phyloP scores from a whole-genome alignment of 768 basidiomycete genomes.

The Tubosaeta sp. region DNA sequence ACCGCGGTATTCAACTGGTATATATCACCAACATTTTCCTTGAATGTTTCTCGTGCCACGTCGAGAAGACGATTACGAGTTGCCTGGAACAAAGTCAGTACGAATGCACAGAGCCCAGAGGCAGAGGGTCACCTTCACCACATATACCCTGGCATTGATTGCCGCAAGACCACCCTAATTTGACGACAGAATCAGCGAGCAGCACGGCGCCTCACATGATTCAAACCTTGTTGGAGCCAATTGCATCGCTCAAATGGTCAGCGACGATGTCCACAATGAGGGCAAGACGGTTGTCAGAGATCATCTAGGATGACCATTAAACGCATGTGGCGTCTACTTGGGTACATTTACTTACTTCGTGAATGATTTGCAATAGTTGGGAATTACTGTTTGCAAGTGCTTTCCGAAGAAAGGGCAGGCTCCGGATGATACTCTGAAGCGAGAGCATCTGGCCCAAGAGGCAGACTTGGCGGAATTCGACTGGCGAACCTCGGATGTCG shows the following conservation, averaged over 20 bases:
- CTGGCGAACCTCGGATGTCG: conserved; percentile 54
- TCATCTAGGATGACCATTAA: conserved; percentile 47
- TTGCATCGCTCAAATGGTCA: conserved; percentile 70
- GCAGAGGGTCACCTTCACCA: conserved; percentile 55
- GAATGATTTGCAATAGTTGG: conserved; percentile 58
- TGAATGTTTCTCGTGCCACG: conserved; percentile 92
- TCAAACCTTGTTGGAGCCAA: conserved; percentile 54
- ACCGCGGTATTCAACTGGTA: conserved; percentile 59
- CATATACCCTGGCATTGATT: conserved; percentile 82
- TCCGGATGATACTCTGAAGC: conserved; percentile 67
- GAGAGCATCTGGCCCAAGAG: conserved; percentile 75
- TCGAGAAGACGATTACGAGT: conserved; percentile 83
- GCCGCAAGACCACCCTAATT: conserved; percentile 65
- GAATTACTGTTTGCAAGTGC: conserved; percentile 57
- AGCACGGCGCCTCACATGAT: not conserved
- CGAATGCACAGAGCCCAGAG: not conserved
- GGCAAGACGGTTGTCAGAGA: conserved; percentile 67
- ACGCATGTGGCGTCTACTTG: not conserved
- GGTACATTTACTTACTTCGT: conserved; percentile 41
- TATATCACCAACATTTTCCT: conserved; percentile 89
- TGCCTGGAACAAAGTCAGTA: conserved; percentile 39
- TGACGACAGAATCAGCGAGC: not conserved
- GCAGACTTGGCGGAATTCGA: conserved; percentile 58
- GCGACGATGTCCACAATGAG: conserved; percentile 58
- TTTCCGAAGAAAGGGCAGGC: conserved; percentile 57